Conservation (phyloP, 1,284 basidiomycete genomes). For the Porphyrellus sp. region DNA sequence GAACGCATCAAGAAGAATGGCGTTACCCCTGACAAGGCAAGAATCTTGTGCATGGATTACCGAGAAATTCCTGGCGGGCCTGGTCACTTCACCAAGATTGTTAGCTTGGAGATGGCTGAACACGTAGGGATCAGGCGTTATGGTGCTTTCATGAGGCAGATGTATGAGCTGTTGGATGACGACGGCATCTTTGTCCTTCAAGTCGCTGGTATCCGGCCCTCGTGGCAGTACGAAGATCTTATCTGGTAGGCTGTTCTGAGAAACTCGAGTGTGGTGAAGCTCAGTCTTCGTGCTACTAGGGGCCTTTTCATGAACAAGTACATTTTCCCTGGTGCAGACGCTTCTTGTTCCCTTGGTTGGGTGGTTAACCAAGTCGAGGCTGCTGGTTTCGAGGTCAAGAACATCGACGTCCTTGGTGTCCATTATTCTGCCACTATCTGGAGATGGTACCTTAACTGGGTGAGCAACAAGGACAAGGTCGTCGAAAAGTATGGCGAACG, state of each 20-base stretch:
- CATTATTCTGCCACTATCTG: slow-evolving; percentile 95
- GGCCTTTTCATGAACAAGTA: slow-evolving; percentile 96
- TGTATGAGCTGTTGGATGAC: slow-evolving; percentile 93
- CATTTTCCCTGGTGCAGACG: slow-evolving; percentile 97
- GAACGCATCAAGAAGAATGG: slow-evolving; percentile 84
- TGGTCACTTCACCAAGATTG: slow-evolving; percentile 91
- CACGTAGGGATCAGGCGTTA: slow-evolving; percentile 97
- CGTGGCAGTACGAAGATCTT: slow-evolving; percentile 98
- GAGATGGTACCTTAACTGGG: slow-evolving; percentile 96
- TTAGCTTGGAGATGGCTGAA: slow-evolving; percentile 98
- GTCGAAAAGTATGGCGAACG: slow-evolving; percentile 86
- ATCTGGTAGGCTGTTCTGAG: slow-evolving; percentile 62
- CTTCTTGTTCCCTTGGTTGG: slow-evolving; percentile 93
- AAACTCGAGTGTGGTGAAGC: background rate
- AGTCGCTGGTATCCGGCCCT: slow-evolving; percentile 90
- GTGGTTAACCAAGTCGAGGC: slow-evolving; percentile 84
- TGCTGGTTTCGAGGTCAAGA: slow-evolving; percentile 96
- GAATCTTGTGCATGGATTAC: slow-evolving; percentile 94
- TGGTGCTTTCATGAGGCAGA: slow-evolving; percentile 82
- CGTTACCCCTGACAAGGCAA: slow-evolving; percentile 72
- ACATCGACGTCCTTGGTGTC: slow-evolving; percentile 93
- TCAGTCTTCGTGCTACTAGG: slow-evolving; percentile 39
- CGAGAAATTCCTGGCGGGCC: slow-evolving; percentile 84
- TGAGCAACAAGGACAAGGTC: slow-evolving; percentile 86
- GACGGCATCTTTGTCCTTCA: slow-evolving; percentile 95